Base-by-base conservation (phyloP, 192 early-diverging fungal species). In the Lunasporangiospora selenospora region DNA sequence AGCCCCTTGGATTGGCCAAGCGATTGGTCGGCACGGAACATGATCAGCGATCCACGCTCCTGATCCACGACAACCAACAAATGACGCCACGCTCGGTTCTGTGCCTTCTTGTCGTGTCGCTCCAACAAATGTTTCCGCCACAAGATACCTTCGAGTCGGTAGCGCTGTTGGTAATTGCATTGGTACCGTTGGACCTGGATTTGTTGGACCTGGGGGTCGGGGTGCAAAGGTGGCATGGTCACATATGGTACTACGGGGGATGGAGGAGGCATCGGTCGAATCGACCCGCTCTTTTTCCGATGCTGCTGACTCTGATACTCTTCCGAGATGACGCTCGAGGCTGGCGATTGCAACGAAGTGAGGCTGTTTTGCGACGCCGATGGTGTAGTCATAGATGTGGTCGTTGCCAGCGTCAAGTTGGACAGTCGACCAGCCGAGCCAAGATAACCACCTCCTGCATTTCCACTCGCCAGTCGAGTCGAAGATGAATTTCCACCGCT, bases 51-150 rank as follows among this genome's bases (percentile, higher is more conserved):
- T 13, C 92, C 88, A n/a, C n/a, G n/a, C n/a, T n/a, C n/a, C 44
- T 90, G 80, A 38, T 88, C 87, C 15, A 89, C 78, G 1, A 93
- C 81, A 11, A 91, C 83, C 21, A 91, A 85, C 50, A 90, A 85
- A 21, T 95, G 93, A 55, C 81, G 81, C 96, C 96, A 96, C n/a
- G 83, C 84, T 12, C 94, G 88, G 71, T 93, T 81, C 37, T 89
- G 89, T 7, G 92, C 90, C 79, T 91, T 93, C 53, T 91, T 86
- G 47, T 86, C 89, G 0, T 81, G 82, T 15, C 81, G 76, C 53
- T 93, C 93, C 67, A 89, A 84, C 50, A 92, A 62, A 69, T 95
- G 92, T 77, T 98, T 98, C 44, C 94, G 83, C 65, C 93, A 87
- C 30, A 98, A 81, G 13, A 93, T 77, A n/a, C 92, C 90, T 67